Base-by-base conservation (phyloP, 148 eudicot species). In the Spergularia marina region DNA sequence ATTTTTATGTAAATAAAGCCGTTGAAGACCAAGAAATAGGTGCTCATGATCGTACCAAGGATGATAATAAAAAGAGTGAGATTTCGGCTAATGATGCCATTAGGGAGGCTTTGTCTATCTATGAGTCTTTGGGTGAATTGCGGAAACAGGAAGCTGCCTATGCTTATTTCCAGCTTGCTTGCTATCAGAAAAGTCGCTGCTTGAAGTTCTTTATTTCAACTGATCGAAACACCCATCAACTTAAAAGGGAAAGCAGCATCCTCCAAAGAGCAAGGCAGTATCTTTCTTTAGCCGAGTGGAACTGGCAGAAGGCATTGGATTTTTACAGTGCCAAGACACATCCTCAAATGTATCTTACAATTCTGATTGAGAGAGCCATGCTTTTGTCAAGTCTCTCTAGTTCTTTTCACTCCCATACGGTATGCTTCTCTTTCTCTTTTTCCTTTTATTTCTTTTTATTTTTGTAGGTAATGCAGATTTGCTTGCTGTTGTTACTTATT, bases 141-240 rank as follows among this genome's bases (percentile, higher is more conserved):
- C 83, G 98, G 34, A 89, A 80, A 75, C 98, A 95, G 81, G 98
- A 95, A 85, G 92, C 94, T 62, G 94, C 98, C n/a, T 95, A 85
- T 86, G 96, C 97, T 62, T 84, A 92, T 81, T 90, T 85, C 81
- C 98, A 92, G 76, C 90, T 95, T 34, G 98, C 94, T 81, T 88
- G 92, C 70, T 88, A 87, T 81, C 98, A 92, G 72, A 84, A 92
- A 70, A 90, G 89, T 83, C 84, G 94, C 72, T 89, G 94, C 80
- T 82, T 92, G 81, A 90, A 86, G 84, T 88, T 89, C 83, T 68
- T 89, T 80, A 88, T 82, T 73, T 81, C 79, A 40, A 61, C 71
- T 74, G 74, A 65, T 73, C 77, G 82, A 83, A 89, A 77, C 52
- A 82, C 70, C 72, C 82, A 73, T 72, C 68, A 77, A 16, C 71